These are phyloP conservation scores for Trichoderma sp. DNA, from an alignment of 2,329 filamentous ascomycete genomes.

Conservation along the genomic window DNA sequence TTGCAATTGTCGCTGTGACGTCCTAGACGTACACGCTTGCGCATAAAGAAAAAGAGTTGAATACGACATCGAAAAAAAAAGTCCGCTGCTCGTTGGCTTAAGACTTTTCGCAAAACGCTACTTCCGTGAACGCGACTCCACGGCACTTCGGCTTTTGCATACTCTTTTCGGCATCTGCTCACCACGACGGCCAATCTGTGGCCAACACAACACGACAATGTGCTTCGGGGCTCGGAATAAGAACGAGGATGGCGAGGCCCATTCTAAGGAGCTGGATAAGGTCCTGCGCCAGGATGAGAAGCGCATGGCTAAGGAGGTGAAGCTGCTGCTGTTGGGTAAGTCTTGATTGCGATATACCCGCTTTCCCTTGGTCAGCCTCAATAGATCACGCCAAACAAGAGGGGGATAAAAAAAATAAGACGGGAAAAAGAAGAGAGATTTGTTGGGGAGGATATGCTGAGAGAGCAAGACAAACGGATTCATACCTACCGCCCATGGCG, in stretches of 20 bases:
- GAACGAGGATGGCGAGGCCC: constrained; percentile 53
- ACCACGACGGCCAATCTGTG: constrained; percentile 2
- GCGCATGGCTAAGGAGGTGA: constrained; percentile 82
- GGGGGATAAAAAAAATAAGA: background rate
- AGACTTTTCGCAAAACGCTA: background rate
- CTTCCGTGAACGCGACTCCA: constrained; percentile 19
- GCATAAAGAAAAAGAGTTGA: background rate
- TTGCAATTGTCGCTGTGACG: constrained; percentile 8
- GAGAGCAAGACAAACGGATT: constrained; percentile 51
- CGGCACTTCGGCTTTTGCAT: constrained; percentile 10
- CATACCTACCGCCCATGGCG: constrained; percentile 72
- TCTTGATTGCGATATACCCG: constrained; percentile 5
- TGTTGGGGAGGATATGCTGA: background rate
- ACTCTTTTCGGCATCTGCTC: background rate
- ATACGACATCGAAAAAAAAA: background rate
- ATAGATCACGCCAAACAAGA: background rate
- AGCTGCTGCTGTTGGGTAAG: constrained; percentile 86
- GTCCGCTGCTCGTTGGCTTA: constrained; percentile 7
- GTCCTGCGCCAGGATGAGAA: constrained; percentile 86
- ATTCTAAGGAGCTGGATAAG: constrained; percentile 81
- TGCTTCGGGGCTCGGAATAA: constrained; percentile 65
- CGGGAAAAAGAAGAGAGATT: no score
- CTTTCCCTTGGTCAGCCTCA: background rate
- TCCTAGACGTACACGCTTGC: background rate
- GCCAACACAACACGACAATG: constrained; percentile 48